A percentile compares a stretch with the other conserved stretches of the same genome.
phyloP scores from a whole-genome alignment of 768 basidiomycete genomes.

The Calocera cornea region DNA sequence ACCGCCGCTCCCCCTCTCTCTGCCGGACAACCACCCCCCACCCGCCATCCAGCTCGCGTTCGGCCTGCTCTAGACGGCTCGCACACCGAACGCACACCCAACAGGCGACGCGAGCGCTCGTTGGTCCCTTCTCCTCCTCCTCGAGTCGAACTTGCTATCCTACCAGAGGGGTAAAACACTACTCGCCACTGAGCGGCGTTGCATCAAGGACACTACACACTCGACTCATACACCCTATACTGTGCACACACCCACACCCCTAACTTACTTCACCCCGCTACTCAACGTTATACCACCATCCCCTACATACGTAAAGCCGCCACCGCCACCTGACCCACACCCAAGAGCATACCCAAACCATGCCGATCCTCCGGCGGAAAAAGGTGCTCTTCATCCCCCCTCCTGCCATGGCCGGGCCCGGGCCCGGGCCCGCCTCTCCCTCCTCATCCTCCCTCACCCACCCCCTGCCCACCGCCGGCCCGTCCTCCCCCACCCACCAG shows the following conservation, averaged over 20 bases:
- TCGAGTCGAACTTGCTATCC: background rate
- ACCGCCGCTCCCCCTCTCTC: constrained; percentile 16
- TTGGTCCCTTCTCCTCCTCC: constrained; percentile 7
- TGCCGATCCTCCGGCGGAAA: constrained; percentile 25
- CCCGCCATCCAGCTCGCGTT: background rate
- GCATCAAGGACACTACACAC: too few species aligned
- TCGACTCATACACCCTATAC: too few species aligned
- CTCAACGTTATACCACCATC: too few species aligned
- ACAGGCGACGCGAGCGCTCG: constrained; percentile 6
- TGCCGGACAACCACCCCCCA: constrained; percentile 10
- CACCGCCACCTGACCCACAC: too few species aligned
- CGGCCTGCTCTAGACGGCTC: background rate
- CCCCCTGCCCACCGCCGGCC: background rate
- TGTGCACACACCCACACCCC: background rate
- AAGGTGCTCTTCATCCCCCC: constrained; percentile 21
- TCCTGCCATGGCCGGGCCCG: constrained; percentile 16
- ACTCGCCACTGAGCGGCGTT: background rate
- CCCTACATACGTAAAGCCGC: too few species aligned
- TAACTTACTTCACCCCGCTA: background rate
- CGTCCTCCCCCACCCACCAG: too few species aligned
- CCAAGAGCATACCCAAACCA: too few species aligned
- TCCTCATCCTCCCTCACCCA: constrained; percentile 14
- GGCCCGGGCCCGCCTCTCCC: too few species aligned
- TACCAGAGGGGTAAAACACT: background rate
- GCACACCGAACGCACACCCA: background rate